These are phyloP conservation scores for Clavariopsis aquatica DNA, from an alignment of 495 filamentous ascomycete genomes.

Conservation along the genomic window DNA sequence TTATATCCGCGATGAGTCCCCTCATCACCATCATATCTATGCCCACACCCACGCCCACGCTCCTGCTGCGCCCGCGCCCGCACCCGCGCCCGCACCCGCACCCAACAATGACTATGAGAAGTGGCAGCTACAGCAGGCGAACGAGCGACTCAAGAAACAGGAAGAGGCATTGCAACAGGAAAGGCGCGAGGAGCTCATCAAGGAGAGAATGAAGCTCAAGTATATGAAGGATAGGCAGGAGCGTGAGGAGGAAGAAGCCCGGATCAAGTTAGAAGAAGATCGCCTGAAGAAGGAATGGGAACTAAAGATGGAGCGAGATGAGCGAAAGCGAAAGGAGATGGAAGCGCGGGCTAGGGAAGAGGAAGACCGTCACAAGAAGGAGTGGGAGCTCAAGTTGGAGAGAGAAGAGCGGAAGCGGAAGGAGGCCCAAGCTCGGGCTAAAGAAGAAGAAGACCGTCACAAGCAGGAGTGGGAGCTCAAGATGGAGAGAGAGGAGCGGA, in stretches of 20 bases:
- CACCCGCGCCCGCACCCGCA: not conserved
- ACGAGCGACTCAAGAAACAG: slow-evolving; percentile 27
- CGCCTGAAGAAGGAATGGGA: slow-evolving; percentile 31
- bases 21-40: slow-evolving; percentile 7
- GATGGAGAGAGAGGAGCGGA: slow-evolving; percentile 18
- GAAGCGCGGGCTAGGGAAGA: slow-evolving; percentile 20
- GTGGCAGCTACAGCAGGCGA: slow-evolving; percentile 28
- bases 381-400: slow-evolving; percentile 32
- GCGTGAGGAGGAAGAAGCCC: slow-evolving; percentile 24
- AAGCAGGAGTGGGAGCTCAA: slow-evolving; percentile 1
- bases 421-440: slow-evolving; percentile 5
- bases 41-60: not conserved
- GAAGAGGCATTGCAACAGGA: slow-evolving; percentile 35
- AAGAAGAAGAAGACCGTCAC: slow-evolving; percentile 10
- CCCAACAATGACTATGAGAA: slow-evolving; percentile 19
- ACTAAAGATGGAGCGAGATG: slow-evolving; percentile 27
- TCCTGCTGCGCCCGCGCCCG: not conserved
- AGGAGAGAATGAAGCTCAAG: slow-evolving; percentile 31
- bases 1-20: slow-evolving; percentile 22
- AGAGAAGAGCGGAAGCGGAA: slow-evolving; percentile 33
- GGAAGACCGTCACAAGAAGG: slow-evolving; percentile 28
- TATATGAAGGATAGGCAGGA: slow-evolving; percentile 29
- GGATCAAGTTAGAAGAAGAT: slow-evolving; percentile 33
- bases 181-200: slow-evolving; percentile 34
- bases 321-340: slow-evolving; percentile 23